Conservation (phyloP, 345 rosid genomes). For the Passiflora organensis region DNA sequence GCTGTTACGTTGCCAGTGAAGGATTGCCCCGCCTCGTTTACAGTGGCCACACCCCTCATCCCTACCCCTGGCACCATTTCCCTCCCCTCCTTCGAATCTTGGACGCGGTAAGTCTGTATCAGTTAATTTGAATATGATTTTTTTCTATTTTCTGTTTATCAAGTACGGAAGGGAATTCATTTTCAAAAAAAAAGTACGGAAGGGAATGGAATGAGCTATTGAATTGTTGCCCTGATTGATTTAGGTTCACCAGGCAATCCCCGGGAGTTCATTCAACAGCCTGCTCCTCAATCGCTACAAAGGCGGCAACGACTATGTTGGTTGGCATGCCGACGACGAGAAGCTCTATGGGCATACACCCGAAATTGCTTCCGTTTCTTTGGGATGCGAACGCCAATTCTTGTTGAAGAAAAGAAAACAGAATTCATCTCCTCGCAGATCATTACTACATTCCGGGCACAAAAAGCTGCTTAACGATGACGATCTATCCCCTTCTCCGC, state of each 20-base stretch:
- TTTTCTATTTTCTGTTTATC: neutral
- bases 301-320: slow-evolving; percentile 67
- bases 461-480: too few relatives aligned
- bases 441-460: too few relatives aligned
- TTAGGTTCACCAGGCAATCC: slow-evolving; percentile 65
- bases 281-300: slow-evolving; percentile 71
- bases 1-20: slow-evolving; percentile 66
- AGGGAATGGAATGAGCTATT: too few relatives aligned
- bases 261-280: slow-evolving; percentile 82
- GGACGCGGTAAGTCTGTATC: slow-evolving; percentile 39
- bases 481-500: slow-evolving; percentile 34
- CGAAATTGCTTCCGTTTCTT: slow-evolving; percentile 75
- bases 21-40: slow-evolving; percentile 55
- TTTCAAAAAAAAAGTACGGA: too few relatives aligned
- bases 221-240: too few relatives aligned
- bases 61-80: slow-evolving; percentile 76
- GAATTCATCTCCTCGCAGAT: too few relatives aligned
- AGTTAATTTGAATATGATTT: neutral
- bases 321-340: slow-evolving; percentile 95
- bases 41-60: slow-evolving; percentile 66
- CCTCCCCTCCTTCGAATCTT: slow-evolving; percentile 75
- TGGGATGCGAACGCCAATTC: slow-evolving; percentile 88
- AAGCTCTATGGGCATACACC: slow-evolving; percentile 64
- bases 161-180: too few relatives aligned
- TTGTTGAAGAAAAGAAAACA: slow-evolving; percentile 49